Evolutionary conservation across 2,329 filamentous ascomycete genomes (phyloP).

Genomic region (Epichloe gansuensis): DNA sequence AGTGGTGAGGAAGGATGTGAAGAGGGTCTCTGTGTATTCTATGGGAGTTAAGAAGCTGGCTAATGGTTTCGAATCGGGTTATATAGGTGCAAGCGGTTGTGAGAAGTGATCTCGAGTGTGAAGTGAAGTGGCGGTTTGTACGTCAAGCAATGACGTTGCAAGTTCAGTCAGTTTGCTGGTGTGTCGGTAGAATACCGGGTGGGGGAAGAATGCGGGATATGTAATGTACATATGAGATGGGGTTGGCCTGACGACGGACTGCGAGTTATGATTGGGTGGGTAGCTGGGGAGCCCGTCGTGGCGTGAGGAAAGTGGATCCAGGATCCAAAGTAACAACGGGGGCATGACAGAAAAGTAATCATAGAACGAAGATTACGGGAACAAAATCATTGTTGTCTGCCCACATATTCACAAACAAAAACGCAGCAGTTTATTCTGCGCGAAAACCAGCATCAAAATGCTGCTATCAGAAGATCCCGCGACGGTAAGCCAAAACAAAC

Average conservation of each 20-base stretch:
- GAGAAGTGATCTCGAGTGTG: not conserved
- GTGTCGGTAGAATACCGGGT: slow-evolving; percentile 3
- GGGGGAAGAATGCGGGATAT: not conserved
- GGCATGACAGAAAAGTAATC: too few species aligned
- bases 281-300: not conserved
- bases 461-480: slow-evolving; percentile 89
- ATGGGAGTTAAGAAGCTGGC: not conserved
- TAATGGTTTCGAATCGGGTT: not conserved
- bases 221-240: slow-evolving; percentile 2
- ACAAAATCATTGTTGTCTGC: too few species aligned
- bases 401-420: not conserved
- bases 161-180: not conserved
- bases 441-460: slow-evolving; percentile 44
- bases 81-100: not conserved
- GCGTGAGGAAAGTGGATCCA: not conserved
- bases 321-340: not conserved
- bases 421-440: not conserved
- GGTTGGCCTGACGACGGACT: slow-evolving; percentile 7
- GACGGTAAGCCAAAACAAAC: slow-evolving; percentile 43
- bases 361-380: too few species aligned
- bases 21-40: not conserved
- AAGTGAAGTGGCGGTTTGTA: not conserved
- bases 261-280: not conserved
- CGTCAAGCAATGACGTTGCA: slow-evolving; percentile 4
- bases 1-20: not conserved